These are phyloP conservation scores for Starmerella bombicola DNA, from an alignment of 805 yeast species.

Conservation along the genomic window DNA sequence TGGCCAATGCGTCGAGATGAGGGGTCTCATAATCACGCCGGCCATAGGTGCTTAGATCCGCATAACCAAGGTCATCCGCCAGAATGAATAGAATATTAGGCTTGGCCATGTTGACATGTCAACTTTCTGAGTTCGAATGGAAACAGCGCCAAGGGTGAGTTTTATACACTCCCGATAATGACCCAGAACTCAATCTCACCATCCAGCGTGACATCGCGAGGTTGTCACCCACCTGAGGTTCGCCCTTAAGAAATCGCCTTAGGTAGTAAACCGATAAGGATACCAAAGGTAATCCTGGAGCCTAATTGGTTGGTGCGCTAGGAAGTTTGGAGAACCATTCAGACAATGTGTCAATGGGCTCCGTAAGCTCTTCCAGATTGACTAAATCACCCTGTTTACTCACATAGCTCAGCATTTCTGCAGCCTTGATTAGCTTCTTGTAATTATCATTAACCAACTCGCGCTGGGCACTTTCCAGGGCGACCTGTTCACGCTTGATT, in stretches of 20 bases:
- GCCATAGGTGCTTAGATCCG: conserved; percentile 43
- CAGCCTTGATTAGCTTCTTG: conserved; percentile 29
- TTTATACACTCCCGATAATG: neutral
- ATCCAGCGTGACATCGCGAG: neutral
- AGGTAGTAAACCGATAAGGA: no score
- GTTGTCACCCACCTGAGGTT: no score
- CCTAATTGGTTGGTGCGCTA: no score
- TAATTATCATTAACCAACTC: conserved; percentile 32
- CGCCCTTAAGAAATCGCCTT: no score
- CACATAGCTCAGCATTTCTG: conserved; percentile 26
- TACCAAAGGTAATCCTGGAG: no score
- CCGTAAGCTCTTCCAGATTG: conserved; percentile 11
- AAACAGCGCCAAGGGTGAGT: no score
- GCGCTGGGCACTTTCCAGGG: conserved; percentile 30
- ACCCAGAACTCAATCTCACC: neutral
- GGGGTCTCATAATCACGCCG: conserved; percentile 46
- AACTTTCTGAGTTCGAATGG: no score
- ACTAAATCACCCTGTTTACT: conserved; percentile 21
- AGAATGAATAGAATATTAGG: conserved; percentile 46
- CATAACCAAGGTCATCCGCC: conserved; percentile 52
- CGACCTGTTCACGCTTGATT: conserved; percentile 24
- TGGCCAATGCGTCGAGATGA: conserved; percentile 35
- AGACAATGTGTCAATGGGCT: conserved; percentile 12
- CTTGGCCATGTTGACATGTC: conserved; percentile 6
- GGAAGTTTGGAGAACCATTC: conserved; percentile 5